These are phyloP conservation scores for Saraca asoca DNA, from an alignment of 331 rosid genomes.

Conservation along the genomic window DNA sequence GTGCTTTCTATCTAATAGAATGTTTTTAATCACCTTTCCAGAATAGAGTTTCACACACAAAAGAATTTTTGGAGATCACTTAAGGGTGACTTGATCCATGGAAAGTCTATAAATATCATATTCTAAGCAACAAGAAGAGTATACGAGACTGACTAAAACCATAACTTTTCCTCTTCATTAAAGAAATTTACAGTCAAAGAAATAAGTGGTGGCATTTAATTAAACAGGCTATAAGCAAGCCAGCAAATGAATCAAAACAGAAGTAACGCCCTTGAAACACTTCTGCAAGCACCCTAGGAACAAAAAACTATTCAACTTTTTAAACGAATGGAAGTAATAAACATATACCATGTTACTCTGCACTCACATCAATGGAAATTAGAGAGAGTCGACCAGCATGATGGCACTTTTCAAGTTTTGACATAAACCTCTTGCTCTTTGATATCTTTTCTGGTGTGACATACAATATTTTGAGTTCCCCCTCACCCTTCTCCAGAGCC, in stretches of 20 bases:
- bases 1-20: constrained; percentile 4
- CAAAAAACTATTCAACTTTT: constrained; percentile 19
- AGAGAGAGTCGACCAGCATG: constrained; percentile 85
- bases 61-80: neutral
- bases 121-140: constrained; percentile 12
- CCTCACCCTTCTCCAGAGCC: constrained; percentile 90
- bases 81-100: neutral
- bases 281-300: constrained; percentile 23
- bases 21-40: neutral
- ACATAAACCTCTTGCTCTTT: constrained; percentile 98
- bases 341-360: constrained; percentile 14
- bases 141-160: neutral
- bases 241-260: constrained; percentile 30
- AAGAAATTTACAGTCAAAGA: constrained; percentile 23
- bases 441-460: constrained; percentile 98
- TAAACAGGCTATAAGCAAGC: constrained; percentile 16
- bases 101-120: neutral
- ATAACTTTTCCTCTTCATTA: neutral
- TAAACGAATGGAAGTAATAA: constrained; percentile 18
- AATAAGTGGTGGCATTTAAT: constrained; percentile 7
- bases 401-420: constrained; percentile 96
- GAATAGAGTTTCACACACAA: neutral
- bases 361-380: constrained; percentile 85
- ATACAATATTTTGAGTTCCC: constrained; percentile 70
- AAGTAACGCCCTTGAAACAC: constrained; percentile 1